Percentiles rank a stretch among this genome's conserved stretches.
These are phyloP conservation scores for Mycena amicta DNA, from an alignment of 768 basidiomycete species.

Conservation along the genomic window DNA sequence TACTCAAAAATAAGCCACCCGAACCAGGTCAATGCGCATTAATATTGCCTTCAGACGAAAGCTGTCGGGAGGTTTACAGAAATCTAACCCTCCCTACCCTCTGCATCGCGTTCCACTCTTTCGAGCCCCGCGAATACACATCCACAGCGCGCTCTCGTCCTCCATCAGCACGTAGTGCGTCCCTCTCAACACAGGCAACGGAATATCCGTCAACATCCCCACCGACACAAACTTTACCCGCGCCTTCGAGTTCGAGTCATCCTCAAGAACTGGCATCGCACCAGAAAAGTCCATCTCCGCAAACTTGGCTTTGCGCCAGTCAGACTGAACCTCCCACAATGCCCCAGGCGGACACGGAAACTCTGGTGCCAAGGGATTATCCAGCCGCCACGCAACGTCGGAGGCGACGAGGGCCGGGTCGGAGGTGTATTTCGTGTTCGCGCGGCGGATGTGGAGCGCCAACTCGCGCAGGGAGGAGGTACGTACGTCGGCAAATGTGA, in stretches of 20 bases:
- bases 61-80: no score
- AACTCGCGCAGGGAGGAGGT: constrained; percentile 1
- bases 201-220: background rate
- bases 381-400: constrained; percentile 4
- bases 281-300: constrained; percentile 15
- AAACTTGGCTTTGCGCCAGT: constrained; percentile 9
- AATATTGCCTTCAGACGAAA: no score
- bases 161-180: constrained; percentile 8
- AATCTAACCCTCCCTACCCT: background rate
- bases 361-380: background rate
- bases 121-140: constrained; percentile 5
- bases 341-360: constrained; percentile 13
- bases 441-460: constrained; percentile 11
- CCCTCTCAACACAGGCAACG: constrained; percentile 4
- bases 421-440: constrained; percentile 3
- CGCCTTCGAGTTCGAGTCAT: background rate
- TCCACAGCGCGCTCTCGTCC: constrained; percentile 12
- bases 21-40: no score
- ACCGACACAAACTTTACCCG: constrained; percentile 2
- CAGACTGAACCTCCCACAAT: constrained; percentile 3
- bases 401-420: background rate
- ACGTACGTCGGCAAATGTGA: background rate
- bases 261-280: constrained; percentile 3
- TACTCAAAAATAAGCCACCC: no score
- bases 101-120: constrained; percentile 6